Percentiles rank a stretch among this genome's conserved stretches.
Evolutionary conservation across 805 yeast species (phyloP).

Genomic region (Zygosaccharomyces gambellarensis): DNA sequence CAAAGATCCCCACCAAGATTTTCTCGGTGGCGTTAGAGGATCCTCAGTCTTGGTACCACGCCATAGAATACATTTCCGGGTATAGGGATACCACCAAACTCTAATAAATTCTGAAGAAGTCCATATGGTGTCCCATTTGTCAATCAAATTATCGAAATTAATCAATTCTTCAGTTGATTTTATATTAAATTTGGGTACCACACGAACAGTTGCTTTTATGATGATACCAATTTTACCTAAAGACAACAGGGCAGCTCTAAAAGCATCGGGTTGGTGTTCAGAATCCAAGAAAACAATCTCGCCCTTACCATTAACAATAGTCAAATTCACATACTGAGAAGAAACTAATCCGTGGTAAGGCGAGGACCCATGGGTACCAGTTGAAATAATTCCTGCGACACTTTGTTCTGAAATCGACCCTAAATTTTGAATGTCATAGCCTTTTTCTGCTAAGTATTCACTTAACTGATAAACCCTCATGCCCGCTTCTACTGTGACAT

Average conservation of each 20-base stretch:
- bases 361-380: constrained; percentile 96
- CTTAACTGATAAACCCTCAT: constrained; percentile 71
- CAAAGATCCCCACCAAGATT: constrained; percentile 80
- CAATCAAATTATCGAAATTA: constrained; percentile 65
- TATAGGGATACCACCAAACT: constrained; percentile 97
- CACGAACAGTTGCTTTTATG: constrained; percentile 76
- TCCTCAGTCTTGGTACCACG: constrained; percentile 75
- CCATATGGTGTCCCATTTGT: constrained; percentile 77
- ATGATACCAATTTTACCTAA: constrained; percentile 90
- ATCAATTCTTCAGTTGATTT: constrained; percentile 79
- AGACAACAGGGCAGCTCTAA: constrained; percentile 78
- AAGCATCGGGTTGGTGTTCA: constrained; percentile 59
- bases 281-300: constrained; percentile 47
- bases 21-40: constrained; percentile 56
- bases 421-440: constrained; percentile 80
- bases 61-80: constrained; percentile 83
- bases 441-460: constrained; percentile 53
- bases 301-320: constrained; percentile 73
- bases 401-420: constrained; percentile 95
- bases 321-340: constrained; percentile 77
- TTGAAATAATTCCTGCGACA: constrained; percentile 90
- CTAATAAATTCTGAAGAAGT: constrained; percentile 84
- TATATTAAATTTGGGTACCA: constrained; percentile 78
- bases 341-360: constrained; percentile 88
- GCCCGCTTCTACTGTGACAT: constrained; percentile 94